Percentiles rank a stretch among this genome's conserved stretches.
These are phyloP conservation scores for Cryoendolithus antarcticus DNA, from an alignment of 2,329 filamentous ascomycete species.

Conservation along the genomic window DNA sequence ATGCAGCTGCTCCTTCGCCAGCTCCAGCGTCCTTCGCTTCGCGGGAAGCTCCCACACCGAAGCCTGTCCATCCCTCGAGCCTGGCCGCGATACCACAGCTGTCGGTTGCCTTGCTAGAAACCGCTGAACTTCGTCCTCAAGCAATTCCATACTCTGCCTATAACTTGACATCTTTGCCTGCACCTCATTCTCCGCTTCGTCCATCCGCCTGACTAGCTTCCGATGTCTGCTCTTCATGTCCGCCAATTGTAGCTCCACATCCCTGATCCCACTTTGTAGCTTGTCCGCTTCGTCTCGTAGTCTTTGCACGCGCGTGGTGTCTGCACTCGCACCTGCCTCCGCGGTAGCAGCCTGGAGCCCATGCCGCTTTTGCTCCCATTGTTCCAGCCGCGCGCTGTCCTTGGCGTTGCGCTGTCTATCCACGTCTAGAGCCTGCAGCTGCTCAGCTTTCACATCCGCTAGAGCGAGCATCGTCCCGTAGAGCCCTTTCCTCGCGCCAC, in stretches of 20 bases:
- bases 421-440: constrained; percentile 47
- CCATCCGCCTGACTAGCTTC: constrained; percentile 48
- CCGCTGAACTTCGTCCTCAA: constrained; percentile 48
- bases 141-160: constrained; percentile 51
- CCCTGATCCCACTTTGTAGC: constrained; percentile 50
- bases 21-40: constrained; percentile 53
- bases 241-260: constrained; percentile 52
- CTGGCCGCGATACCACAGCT: constrained; percentile 1
- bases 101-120: constrained; percentile 35
- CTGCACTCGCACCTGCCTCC: constrained; percentile 42
- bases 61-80: constrained; percentile 8
- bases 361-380: constrained; percentile 45
- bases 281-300: constrained; percentile 39
- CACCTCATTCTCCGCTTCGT: constrained; percentile 50
- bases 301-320: constrained; percentile 43
- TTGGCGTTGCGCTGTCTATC: constrained; percentile 45
- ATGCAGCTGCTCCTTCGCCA: constrained; percentile 62
- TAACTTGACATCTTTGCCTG: constrained; percentile 65
- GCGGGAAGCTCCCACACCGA: constrained; percentile 41
- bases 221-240: constrained; percentile 48
- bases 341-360: constrained; percentile 44
- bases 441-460: constrained; percentile 54
- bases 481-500: constrained; percentile 52
- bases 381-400: constrained; percentile 46
- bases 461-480: constrained; percentile 51